Evolutionary conservation across 495 filamentous ascomycete species (phyloP), one percentile per base, ranked within the genome.

Genomic region (Xylaria intraflava): DNA sequence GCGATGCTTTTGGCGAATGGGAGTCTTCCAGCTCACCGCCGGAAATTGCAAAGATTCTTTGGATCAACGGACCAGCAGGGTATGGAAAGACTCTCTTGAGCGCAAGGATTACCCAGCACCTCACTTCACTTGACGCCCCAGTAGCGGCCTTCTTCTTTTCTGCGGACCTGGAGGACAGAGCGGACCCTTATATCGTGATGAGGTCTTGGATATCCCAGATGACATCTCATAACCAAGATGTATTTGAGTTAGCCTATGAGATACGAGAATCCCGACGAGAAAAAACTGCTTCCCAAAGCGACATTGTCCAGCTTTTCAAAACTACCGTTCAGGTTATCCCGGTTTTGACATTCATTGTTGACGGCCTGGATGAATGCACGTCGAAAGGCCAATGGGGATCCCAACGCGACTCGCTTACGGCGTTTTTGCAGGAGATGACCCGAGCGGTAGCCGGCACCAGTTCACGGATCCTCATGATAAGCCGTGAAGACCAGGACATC

Each of bases 31-130:
- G n/a, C n/a, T n/a, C n/a, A n/a, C n/a, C 40, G 11, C 22, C 49
- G 12, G 33, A 46, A 44, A 49, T 26, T 11, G 16, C 44, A 9
- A 48, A 58, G 44, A 26, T 68, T 6, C 50, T 68, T 20, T 69
- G 63, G 65, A 55, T 68, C 22, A 40, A 67, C 41, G 62, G 60
- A n/a, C 58, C 60, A 10, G 53, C 58, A 11, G 65, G 63, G 17
- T 63, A 60, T 48, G 66, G 64, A 23, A 70, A 70, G 27, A 65
- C 61, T 12, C 41, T 69, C n/a, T 40, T 69, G 12, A 64, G 52
- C 36, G 59, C 62, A 40, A 53, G 58, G 4, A 23, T 70, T 11
- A 41, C 64, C 44, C 16, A 67, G 23, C 31, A 65, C n/a, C 30
- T 46, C 69, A 16, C 8, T 16, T 7, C 17, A 43, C 20, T 46